These are phyloP conservation scores for Leptomonas seymouri DNA, from an alignment of 208 protist genomes.

Conservation along the genomic window DNA sequence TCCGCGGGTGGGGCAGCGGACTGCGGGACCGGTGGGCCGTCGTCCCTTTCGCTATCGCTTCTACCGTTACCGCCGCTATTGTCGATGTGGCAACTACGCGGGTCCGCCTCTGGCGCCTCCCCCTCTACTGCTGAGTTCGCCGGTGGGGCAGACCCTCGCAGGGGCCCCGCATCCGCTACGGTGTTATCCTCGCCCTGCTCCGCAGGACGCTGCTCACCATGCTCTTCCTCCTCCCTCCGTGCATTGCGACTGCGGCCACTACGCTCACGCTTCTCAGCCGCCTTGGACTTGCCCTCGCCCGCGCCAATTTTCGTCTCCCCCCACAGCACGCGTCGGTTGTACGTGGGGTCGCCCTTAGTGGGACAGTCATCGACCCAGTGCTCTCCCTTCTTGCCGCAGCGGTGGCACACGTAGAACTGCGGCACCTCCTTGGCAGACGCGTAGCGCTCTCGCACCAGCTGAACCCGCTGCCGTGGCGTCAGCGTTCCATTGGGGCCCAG, in stretches of 20 bases:
- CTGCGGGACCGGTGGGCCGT: conserved; percentile 39
- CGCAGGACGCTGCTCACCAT: background rate
- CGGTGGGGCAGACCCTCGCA: background rate
- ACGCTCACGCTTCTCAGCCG: background rate
- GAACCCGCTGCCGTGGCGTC: conserved; percentile 63
- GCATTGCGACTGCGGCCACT: background rate
- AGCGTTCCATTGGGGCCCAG: conserved; percentile 71
- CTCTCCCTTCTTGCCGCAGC: conserved; percentile 74
- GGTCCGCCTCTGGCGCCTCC: background rate
- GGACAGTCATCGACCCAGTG: conserved; percentile 84
- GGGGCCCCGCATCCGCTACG: background rate
- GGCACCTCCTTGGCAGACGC: conserved; percentile 59
- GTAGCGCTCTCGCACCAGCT: conserved; percentile 74
- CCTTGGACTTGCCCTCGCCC: conserved; percentile 5
- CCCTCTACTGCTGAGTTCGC: no score
- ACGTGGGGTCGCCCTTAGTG: conserved; percentile 57
- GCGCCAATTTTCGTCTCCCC: conserved; percentile 58
- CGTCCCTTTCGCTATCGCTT: conserved; percentile 27
- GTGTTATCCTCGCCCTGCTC: background rate
- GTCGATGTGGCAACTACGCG: background rate
- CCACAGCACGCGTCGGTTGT: conserved; percentile 71
- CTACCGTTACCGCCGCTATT: background rate
- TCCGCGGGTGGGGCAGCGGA: conserved; percentile 20
- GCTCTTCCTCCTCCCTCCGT: background rate
- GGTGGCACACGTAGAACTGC: conserved; percentile 83